phyloP scores from a whole-genome alignment of 75 land plant genomes.

The Sequoiadendron giganteum region DNA sequence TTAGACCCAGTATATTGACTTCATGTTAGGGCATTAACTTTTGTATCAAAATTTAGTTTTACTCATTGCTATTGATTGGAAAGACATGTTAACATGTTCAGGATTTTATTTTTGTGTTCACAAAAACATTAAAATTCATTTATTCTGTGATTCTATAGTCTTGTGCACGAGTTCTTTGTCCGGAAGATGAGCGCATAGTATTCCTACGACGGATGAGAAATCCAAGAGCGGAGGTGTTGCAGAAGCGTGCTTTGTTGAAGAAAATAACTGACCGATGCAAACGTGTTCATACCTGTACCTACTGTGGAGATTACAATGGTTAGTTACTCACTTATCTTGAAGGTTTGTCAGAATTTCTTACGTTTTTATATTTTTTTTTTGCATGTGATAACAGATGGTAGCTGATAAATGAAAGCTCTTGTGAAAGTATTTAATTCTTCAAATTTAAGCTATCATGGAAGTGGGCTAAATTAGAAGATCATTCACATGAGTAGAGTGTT shows the following conservation, averaged over 20 bases:
- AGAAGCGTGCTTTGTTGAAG: constrained; percentile 61
- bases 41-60: background rate
- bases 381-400: background rate
- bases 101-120: background rate
- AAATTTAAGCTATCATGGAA: background rate
- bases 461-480: background rate
- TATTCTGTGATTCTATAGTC: constrained; percentile 28
- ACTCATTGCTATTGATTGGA: background rate
- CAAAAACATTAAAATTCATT: too few relatives aligned
- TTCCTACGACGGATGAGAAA: constrained; percentile 69
- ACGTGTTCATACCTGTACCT: constrained; percentile 37
- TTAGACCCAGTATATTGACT: background rate
- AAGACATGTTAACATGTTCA: background rate
- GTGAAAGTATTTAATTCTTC: background rate
- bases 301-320: constrained; percentile 71
- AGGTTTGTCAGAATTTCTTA: background rate
- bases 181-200: constrained; percentile 60
- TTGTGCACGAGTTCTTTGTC: constrained; percentile 72
- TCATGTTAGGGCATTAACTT: background rate
- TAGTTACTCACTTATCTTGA: background rate
- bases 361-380: background rate
- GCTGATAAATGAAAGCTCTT: background rate
- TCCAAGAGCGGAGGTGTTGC: constrained; percentile 56
- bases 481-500: background rate
- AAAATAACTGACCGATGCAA: constrained; percentile 63